phyloP scores from a whole-genome alignment of 768 basidiomycete genomes.

The Suillus ampliporus region DNA sequence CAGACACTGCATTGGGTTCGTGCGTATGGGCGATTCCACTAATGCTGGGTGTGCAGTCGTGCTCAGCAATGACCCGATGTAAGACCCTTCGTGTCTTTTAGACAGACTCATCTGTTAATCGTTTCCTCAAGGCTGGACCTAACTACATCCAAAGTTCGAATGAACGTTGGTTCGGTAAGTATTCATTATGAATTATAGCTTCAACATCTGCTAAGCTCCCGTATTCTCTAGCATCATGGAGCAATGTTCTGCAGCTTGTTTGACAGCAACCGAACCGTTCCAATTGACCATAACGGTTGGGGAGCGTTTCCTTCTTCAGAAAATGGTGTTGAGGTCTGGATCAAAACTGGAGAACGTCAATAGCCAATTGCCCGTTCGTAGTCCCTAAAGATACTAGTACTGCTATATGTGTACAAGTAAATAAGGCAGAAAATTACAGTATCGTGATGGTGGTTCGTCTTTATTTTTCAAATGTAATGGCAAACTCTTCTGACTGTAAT shows the following conservation, averaged over 20 bases:
- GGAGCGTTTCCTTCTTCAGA: constrained; percentile 65
- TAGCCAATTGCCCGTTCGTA: no score
- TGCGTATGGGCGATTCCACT: constrained; percentile 61
- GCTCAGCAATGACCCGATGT: constrained; percentile 61
- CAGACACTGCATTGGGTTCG: constrained; percentile 76
- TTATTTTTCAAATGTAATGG: constrained; percentile 4
- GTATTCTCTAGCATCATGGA: constrained; percentile 25
- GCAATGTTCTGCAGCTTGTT: constrained; percentile 55
- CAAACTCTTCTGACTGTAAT: constrained; percentile 16
- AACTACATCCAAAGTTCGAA: constrained; percentile 48
- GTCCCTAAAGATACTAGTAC: not conserved
- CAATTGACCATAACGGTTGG: constrained; percentile 64
- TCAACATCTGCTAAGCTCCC: constrained; percentile 7
- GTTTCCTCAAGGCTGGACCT: constrained; percentile 12
- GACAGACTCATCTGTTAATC: constrained; percentile 72
- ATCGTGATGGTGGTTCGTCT: constrained; percentile 7
- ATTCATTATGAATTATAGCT: constrained; percentile 12
- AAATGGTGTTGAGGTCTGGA: constrained; percentile 67
- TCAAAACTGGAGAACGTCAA: constrained; percentile 21
- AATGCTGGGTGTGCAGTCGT: constrained; percentile 73
- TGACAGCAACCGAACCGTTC: constrained; percentile 46
- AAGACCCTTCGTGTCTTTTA: constrained; percentile 60
- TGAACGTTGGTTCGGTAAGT: constrained; percentile 71
- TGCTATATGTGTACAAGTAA: constrained; percentile 4
- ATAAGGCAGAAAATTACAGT: constrained; percentile 16